A percentile compares a stretch with the other conserved stretches of the same genome.
Evolutionary conservation across 345 rosid species (phyloP).

Genomic region (Psidium guajava): DNA sequence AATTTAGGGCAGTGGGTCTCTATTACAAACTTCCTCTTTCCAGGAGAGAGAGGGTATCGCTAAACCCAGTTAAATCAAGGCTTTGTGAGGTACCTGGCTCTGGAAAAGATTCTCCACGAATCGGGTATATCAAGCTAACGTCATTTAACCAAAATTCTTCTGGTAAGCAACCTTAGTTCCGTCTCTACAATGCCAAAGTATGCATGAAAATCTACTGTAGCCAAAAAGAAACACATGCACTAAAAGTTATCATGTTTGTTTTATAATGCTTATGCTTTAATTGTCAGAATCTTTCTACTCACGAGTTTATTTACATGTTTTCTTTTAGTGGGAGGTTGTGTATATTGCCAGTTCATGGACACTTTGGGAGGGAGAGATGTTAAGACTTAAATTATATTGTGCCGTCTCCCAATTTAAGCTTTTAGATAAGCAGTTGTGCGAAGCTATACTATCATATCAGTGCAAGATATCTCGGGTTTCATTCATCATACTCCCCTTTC

Average conservation of each 20-base stretch:
- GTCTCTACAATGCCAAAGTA: not conserved
- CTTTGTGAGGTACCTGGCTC: constrained; percentile 67
- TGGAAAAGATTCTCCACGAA: constrained; percentile 51
- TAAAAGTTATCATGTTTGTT: not conserved
- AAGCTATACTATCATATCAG: not conserved
- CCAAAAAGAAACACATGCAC: not conserved
- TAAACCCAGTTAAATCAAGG: constrained; percentile 88
- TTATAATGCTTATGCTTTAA: not conserved
- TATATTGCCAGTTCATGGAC: not conserved
- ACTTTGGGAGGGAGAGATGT: not conserved
- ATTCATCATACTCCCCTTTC: not conserved
- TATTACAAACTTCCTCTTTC: constrained; percentile 6
- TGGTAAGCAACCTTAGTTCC: constrained; percentile 24
- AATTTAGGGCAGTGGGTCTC: not conserved
- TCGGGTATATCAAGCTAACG: constrained; percentile 86
- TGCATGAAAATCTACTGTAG: not conserved
- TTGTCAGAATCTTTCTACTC: not conserved
- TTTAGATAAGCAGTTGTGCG: not conserved
- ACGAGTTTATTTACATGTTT: not conserved
- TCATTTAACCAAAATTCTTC: constrained; percentile 86
- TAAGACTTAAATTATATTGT: not conserved
- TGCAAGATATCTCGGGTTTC: not conserved
- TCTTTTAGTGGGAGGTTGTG: not conserved
- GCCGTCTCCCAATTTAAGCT: not conserved
- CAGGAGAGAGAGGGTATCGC: constrained; percentile 76